These are phyloP conservation scores for Cladophialophora immunda DNA, from an alignment of 2,329 filamentous ascomycete species.

Conservation along the genomic window DNA sequence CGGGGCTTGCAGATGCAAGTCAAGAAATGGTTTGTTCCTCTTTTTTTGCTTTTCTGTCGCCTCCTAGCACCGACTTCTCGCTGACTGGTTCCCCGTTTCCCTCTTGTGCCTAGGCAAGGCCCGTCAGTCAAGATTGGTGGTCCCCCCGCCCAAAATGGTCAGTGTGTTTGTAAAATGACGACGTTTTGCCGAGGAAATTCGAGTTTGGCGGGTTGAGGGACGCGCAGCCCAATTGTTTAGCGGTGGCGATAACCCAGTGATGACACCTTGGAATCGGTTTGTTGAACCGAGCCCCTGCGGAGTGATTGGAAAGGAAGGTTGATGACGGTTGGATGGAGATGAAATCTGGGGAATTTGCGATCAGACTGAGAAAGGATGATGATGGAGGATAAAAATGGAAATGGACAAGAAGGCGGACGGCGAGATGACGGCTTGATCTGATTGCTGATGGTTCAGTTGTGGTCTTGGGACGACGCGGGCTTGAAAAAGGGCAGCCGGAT, in stretches of 20 bases:
- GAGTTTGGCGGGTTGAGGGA: conserved; percentile 1
- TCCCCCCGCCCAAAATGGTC: conserved; percentile 12
- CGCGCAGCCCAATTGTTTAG: conserved; percentile 16
- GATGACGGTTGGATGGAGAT: conserved; percentile 19
- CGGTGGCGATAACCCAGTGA: conserved; percentile 20
- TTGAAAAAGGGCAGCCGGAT: conserved; percentile 9
- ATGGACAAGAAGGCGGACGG: conserved; percentile 5
- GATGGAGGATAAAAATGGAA: conserved; percentile 20
- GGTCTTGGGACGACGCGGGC: not conserved
- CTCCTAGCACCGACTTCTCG: conserved; percentile 8
- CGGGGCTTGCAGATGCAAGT: conserved; percentile 31
- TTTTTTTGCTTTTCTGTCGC: conserved; percentile 6
- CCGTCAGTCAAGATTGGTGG: conserved; percentile 6
- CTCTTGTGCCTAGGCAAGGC: conserved; percentile 6
- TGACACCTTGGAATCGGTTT: not conserved
- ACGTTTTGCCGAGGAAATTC: conserved; percentile 11
- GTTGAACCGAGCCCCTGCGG: conserved; percentile 5
- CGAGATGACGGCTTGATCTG: conserved; percentile 10
- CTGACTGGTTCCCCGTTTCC: conserved; percentile 18
- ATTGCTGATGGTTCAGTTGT: not conserved
- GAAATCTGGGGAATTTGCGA: conserved; percentile 23
- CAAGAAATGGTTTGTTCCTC: conserved; percentile 13
- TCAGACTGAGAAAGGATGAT: conserved; percentile 19
- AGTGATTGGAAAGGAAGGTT: conserved; percentile 7
- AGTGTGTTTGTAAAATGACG: conserved; percentile 16